Evolutionary conservation across 2,329 filamentous ascomycete genomes (phyloP).

Genomic region (Verticillium nonalfalfae): DNA sequence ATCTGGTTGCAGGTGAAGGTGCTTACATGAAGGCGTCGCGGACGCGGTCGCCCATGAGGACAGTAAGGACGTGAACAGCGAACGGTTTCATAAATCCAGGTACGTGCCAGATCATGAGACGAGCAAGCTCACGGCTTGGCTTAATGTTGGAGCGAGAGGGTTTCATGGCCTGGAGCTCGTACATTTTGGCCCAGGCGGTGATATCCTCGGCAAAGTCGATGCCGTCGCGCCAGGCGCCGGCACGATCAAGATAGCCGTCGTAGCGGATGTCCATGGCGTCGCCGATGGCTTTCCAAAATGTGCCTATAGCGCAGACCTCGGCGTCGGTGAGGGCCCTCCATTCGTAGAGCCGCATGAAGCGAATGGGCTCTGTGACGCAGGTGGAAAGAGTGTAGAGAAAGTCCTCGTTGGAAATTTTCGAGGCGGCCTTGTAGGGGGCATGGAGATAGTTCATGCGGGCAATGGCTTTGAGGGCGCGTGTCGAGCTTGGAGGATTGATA

Average conservation of each 20-base stretch:
- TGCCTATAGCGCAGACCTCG: conserved; percentile 61
- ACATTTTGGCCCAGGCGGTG: conserved; percentile 40
- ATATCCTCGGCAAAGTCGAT: conserved; percentile 46
- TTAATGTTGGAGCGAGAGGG: conserved; percentile 40
- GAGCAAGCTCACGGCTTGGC: conserved; percentile 52
- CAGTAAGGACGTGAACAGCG: conserved; percentile 43
- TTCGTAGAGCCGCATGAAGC: conserved; percentile 60
- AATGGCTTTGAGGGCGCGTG: conserved; percentile 26
- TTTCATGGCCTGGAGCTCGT: conserved; percentile 55
- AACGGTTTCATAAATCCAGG: conserved; percentile 38
- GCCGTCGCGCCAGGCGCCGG: conserved; percentile 37
- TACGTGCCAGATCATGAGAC: conserved; percentile 51
- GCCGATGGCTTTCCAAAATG: conserved; percentile 66
- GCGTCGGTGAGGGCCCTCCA: conserved; percentile 63
- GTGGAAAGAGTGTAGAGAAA: conserved; percentile 39
- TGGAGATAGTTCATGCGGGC: conserved; percentile 34
- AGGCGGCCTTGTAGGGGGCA: conserved; percentile 24
- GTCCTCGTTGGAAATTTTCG: conserved; percentile 29
- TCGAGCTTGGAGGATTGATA: conserved; percentile 14
- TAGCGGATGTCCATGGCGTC: conserved; percentile 62
- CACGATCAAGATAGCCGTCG: conserved; percentile 24
- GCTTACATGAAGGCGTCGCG: conserved; percentile 59
- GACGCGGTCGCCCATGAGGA: conserved; percentile 58
- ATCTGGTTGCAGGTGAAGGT: too few species aligned
- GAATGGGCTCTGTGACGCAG: conserved; percentile 59